Evolutionary conservation across 2,329 filamentous ascomycete genomes (phyloP), one percentile per base, ranked within the genome.

Genomic region (Hypomyces rosellus): DNA sequence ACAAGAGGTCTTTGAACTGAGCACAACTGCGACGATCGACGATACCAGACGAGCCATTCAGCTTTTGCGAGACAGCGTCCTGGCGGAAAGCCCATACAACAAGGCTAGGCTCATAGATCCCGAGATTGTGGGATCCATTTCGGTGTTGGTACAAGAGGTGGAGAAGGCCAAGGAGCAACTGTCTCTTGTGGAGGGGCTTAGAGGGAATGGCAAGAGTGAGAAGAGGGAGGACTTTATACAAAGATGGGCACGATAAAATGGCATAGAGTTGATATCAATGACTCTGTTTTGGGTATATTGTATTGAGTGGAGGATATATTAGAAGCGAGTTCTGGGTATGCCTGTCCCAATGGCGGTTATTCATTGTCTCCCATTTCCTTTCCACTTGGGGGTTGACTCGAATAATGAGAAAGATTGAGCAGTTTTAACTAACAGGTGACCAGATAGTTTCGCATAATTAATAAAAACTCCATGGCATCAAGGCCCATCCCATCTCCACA

Each of bases 61-160:
- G 54, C 58, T 77, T 8, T 61, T 81, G 14, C 65, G 70, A 5
- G 77, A 79, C 51, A 78, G 73, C 38, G 63, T 82, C 1, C 63
- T 81, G 2, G 75, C 75, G 0, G 78, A 82, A 57, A 78, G 72
- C 30, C 64, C 71, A 4, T 80, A 71, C 57, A 67, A 68, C 0
- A 61, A 69, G n/a, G 70, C 79, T 4, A 68, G 67, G 39, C 69
- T 83, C 5, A 64, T 74, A 5, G 80, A 83, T 55, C 70, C 74
- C 0, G 76, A 79, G 25, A 73, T 80, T 36, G 74, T 79, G 49
- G 67, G 63, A 2, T 75, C 73, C 2, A 73, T 82, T n/a, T 61
- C 63, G 0, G 67, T 77, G 11, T 56, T 80, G 48, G 61, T 62
- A 1, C 67, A 72, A 45, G 76, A 78, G 61, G 65, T 77, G 42